Evolutionary conservation across 345 rosid genomes (phyloP).

Genomic region (Limnanthes douglasii): DNA sequence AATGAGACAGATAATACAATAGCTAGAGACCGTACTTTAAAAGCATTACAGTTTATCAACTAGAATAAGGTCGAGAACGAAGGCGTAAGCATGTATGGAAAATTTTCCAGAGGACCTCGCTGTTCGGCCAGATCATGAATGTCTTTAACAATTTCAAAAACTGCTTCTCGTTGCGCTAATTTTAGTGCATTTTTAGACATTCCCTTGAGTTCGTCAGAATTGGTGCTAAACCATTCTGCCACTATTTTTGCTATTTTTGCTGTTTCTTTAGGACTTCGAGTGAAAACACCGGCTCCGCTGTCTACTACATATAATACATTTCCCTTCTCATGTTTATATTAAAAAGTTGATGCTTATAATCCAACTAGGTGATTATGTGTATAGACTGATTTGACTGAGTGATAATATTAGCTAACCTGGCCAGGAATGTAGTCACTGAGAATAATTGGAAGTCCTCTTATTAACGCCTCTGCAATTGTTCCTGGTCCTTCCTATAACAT

Average conservation of each 20-base stretch:
- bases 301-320: conserved; percentile 90
- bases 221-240: conserved; percentile 68
- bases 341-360: too few species aligned
- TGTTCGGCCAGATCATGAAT: conserved; percentile 47
- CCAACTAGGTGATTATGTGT: too few species aligned
- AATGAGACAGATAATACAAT: too few species aligned
- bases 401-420: conserved; percentile 34
- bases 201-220: conserved; percentile 31
- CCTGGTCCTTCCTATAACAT: conserved; percentile 85
- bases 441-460: conserved; percentile 82
- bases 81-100: conserved; percentile 56
- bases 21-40: too few species aligned
- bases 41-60: too few species aligned
- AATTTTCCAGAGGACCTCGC: conserved; percentile 44
- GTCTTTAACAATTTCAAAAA: conserved; percentile 85
- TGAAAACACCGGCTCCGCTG: conserved; percentile 83
- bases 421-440: conserved; percentile 99
- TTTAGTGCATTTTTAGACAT: conserved; percentile 70
- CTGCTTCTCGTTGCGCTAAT: conserved; percentile 88
- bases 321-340: conserved; percentile 67
- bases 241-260: conserved; percentile 71
- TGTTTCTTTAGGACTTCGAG: conserved; percentile 78
- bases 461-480: conserved; percentile 86
- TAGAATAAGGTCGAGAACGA: conserved; percentile 67
- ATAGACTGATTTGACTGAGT: background rate